Evolutionary conservation across 441 rosid species (phyloP).

Genomic region (Manihot esculenta): DNA sequence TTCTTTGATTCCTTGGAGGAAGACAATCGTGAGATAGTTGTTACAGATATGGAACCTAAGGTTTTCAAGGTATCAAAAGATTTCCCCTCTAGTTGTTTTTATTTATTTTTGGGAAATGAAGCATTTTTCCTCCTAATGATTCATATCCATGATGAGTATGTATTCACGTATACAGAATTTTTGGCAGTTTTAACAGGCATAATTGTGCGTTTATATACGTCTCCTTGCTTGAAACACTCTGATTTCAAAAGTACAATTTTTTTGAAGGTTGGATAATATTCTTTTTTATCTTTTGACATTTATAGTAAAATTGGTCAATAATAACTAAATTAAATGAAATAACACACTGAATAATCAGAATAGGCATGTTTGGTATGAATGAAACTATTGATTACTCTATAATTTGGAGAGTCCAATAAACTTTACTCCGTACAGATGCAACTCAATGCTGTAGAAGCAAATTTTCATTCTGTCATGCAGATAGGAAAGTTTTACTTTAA

Average conservation of each 20-base stretch:
- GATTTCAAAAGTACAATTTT: neutral
- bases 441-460: neutral
- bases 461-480: neutral
- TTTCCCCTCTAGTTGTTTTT: constrained; percentile 4
- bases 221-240: neutral
- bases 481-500: neutral
- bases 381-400: neutral
- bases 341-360: neutral
- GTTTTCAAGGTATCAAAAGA: constrained; percentile 43
- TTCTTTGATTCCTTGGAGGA: constrained; percentile 33
- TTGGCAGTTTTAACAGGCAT: neutral
- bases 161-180: neutral
- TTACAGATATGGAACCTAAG: constrained; percentile 44
- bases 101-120: constrained; percentile 17
- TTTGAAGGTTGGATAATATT: neutral
- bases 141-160: neutral
- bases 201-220: neutral
- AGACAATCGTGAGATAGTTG: constrained; percentile 34
- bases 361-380: neutral
- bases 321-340: neutral
- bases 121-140: neutral
- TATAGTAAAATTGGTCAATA: neutral
- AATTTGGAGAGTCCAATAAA: neutral
- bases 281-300: too few relatives aligned
- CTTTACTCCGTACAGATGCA: neutral